These are phyloP conservation scores for Cyphellophora attinorum DNA, from an alignment of 2,329 filamentous ascomycete genomes.

Conservation along the genomic window DNA sequence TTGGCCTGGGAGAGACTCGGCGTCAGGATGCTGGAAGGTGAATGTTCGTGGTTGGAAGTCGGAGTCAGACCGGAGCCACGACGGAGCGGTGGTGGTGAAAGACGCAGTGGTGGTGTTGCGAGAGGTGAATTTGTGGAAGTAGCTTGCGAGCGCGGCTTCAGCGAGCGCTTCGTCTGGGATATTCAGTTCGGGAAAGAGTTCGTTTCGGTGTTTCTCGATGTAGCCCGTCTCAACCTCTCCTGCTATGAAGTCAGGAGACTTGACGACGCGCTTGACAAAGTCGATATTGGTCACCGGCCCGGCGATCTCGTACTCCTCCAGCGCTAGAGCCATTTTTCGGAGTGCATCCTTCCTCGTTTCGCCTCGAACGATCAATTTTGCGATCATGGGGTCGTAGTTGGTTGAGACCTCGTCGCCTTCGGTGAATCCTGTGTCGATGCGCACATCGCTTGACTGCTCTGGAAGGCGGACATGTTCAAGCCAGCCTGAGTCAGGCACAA, in stretches of 20 bases:
- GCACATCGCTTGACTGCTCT: constrained; percentile 53
- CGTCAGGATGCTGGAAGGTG: constrained; percentile 15
- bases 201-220: constrained; percentile 75
- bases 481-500: constrained; percentile 86
- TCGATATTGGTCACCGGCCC: constrained; percentile 93
- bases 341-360: constrained; percentile 70
- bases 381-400: constrained; percentile 97
- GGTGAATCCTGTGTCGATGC: constrained; percentile 88
- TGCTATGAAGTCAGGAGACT: constrained; percentile 68
- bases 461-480: constrained; percentile 77
- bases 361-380: constrained; percentile 88
- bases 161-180: constrained; percentile 66
- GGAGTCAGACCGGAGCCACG: constrained; percentile 15
- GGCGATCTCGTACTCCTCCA: constrained; percentile 85
- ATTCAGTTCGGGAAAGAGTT: constrained; percentile 59
- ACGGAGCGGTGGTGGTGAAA: constrained; percentile 6
- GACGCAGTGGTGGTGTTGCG: neutral
- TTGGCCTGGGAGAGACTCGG: constrained; percentile 13
- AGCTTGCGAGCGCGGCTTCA: constrained; percentile 74
- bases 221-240: constrained; percentile 94
- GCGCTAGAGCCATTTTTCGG: constrained; percentile 66
- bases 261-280: constrained; percentile 82
- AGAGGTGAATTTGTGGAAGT: constrained; percentile 29
- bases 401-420: constrained; percentile 86
- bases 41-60: constrained; percentile 18